Conservation (phyloP, 1,284 basidiomycete species). For the Ustilago cynodontis region DNA sequence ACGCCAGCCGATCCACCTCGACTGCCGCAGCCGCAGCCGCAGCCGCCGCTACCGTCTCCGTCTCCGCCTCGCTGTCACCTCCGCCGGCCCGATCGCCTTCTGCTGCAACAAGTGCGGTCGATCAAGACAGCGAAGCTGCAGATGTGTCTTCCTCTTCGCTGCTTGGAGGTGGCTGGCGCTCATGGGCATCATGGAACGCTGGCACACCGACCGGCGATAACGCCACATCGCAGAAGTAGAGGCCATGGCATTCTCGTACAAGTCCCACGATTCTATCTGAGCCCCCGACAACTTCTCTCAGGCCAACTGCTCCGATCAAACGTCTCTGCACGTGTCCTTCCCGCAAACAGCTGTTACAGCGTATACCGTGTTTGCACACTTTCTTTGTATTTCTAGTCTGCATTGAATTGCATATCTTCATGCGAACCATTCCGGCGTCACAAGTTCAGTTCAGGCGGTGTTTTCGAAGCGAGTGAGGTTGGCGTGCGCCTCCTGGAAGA, state of each 20-base stretch:
- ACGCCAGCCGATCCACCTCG: conserved; percentile 22
- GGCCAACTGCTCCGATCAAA: neutral
- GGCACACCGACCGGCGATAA: conserved; percentile 4
- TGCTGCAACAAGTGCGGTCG: neutral
- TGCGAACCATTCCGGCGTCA: neutral
- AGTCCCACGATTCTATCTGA: neutral
- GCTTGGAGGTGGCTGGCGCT: conserved; percentile 31
- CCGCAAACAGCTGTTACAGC: conserved; percentile 20
- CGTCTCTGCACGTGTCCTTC: neutral
- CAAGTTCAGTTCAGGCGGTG: no score
- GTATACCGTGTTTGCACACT: conserved; percentile 26
- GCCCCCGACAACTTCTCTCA: neutral
- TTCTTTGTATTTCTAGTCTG: conserved; percentile 32
- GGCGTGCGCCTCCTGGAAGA: no score
- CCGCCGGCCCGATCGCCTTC: neutral
- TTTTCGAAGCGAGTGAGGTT: no score
- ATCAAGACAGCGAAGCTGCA: neutral
- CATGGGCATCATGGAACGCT: conserved; percentile 40
- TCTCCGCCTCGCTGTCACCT: neutral
- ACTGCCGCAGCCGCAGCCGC: no score
- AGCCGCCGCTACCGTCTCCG: no score
- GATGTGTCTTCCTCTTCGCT: conserved; percentile 14
- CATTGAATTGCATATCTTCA: neutral
- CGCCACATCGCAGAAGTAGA: conserved; percentile 8
- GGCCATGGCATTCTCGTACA: neutral